Evolutionary conservation across 2,329 filamentous ascomycete species (phyloP).

Genomic region (Fusarium sp.): DNA sequence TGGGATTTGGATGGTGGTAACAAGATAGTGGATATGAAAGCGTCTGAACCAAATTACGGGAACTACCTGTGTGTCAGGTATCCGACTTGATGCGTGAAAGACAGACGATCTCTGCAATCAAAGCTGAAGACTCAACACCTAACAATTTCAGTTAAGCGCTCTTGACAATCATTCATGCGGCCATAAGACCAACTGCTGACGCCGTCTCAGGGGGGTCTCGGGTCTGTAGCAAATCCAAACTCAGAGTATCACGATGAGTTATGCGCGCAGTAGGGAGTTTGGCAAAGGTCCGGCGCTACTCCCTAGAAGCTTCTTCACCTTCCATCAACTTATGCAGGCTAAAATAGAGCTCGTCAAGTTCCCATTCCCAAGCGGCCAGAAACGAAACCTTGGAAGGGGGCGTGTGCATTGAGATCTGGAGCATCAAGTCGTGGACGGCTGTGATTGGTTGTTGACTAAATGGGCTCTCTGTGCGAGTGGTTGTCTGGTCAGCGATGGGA

Average conservation of each 20-base stretch:
- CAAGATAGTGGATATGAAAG: neutral
- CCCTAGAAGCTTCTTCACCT: conserved; percentile 15
- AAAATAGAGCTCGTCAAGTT: conserved; percentile 13
- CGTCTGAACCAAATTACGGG: neutral
- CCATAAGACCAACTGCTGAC: neutral
- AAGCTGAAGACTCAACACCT: neutral
- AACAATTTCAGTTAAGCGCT: conserved; percentile 10
- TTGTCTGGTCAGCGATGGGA: conserved; percentile 41
- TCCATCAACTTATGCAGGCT: conserved; percentile 4
- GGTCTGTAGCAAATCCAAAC: conserved; percentile 3
- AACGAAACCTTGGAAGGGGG: conserved; percentile 18
- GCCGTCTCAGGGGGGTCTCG: conserved; percentile 23
- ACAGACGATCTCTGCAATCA: conserved; percentile 5
- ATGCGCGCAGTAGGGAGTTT: conserved; percentile 5
- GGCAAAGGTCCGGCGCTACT: neutral
- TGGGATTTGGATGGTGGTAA: neutral
- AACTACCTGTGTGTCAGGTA: conserved; percentile 25
- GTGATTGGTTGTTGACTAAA: conserved; percentile 30
- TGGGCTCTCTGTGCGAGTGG: conserved; percentile 24
- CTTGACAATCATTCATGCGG: conserved; percentile 13
- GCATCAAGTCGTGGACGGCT: conserved; percentile 25
- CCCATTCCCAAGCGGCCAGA: conserved; percentile 17
- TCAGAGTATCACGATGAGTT: neutral
- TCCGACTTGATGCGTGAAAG: conserved; percentile 11
- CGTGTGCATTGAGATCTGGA: conserved; percentile 27